A percentile compares a stretch with the other conserved stretches of the same genome.
phyloP scores from a whole-genome alignment of 768 basidiomycete species.

The Suillus spraguei region DNA sequence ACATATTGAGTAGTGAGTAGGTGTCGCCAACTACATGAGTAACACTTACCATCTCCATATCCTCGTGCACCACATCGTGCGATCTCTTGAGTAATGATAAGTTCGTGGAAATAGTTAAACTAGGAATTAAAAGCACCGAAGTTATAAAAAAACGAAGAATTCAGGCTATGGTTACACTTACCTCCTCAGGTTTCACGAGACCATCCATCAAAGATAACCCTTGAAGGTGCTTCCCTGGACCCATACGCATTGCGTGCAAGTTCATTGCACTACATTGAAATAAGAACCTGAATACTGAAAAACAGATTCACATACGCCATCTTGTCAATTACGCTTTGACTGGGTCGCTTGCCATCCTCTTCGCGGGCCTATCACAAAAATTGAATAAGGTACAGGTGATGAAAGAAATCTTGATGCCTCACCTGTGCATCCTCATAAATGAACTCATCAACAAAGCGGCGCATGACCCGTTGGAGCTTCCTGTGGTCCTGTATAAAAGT shows the following conservation, averaged over 20 bases:
- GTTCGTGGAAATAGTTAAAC: slow-evolving; percentile 73
- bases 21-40: neutral
- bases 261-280: slow-evolving; percentile 52
- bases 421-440: slow-evolving; percentile 49
- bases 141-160: slow-evolving; percentile 11
- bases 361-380: slow-evolving; percentile 55
- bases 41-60: slow-evolving; percentile 59
- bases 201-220: slow-evolving; percentile 77
- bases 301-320: slow-evolving; percentile 61
- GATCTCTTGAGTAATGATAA: slow-evolving; percentile 69
- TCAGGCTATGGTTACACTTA: slow-evolving; percentile 25
- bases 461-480: slow-evolving; percentile 46
- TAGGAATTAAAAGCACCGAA: slow-evolving; percentile 27
- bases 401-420: slow-evolving; percentile 10
- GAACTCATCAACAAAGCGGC: slow-evolving; percentile 69
- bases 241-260: slow-evolving; percentile 89
- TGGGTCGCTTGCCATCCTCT: slow-evolving; percentile 88
- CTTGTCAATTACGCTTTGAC: slow-evolving; percentile 72
- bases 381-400: slow-evolving; percentile 24
- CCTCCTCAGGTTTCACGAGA: slow-evolving; percentile 74
- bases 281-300: slow-evolving; percentile 1
- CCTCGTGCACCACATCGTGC: slow-evolving; percentile 57
- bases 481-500: slow-evolving; percentile 46
- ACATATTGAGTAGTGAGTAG: slow-evolving; percentile 5
- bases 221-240: slow-evolving; percentile 85